Evolutionary conservation across 495 filamentous ascomycete species (phyloP).

Genomic region (Bacidia rubella): DNA sequence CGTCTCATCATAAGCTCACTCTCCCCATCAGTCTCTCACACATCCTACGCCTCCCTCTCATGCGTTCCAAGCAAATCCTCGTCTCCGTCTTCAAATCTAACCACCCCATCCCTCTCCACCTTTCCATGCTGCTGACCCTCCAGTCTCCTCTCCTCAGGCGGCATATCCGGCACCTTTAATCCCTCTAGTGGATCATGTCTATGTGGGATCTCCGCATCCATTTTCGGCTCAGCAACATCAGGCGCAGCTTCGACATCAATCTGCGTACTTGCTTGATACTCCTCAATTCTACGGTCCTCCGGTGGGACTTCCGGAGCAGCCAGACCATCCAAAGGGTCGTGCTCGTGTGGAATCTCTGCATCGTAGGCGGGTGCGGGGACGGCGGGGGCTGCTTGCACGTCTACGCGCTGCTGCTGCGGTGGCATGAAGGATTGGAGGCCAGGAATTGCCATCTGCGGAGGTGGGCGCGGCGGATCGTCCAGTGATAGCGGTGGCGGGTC

Average conservation of each 20-base stretch:
- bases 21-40: neutral
- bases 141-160: neutral
- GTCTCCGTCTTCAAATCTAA: conserved; percentile 12
- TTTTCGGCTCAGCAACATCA: neutral
- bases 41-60: conserved; percentile 5
- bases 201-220: conserved; percentile 8
- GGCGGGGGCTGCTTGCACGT: neutral
- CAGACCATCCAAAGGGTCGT: conserved; percentile 14
- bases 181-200: conserved; percentile 10
- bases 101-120: neutral
- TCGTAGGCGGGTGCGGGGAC: neutral
- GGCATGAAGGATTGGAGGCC: neutral
- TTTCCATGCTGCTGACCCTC: neutral
- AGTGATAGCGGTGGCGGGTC: conserved; percentile 2
- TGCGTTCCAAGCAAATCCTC: conserved; percentile 13
- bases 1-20: too few relatives aligned
- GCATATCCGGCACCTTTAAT: neutral
- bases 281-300: conserved; percentile 1
- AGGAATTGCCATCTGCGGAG: neutral
- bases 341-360: conserved; percentile 9
- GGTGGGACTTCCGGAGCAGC: conserved; percentile 4
- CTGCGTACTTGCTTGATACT: neutral
- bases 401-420: neutral
- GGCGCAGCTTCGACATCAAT: conserved; percentile 11
- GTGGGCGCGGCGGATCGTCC: neutral